Evolutionary conservation across 331 rosid species (phyloP), one percentile per base, ranked within the genome.

Genomic region (Spiraea crenata): DNA sequence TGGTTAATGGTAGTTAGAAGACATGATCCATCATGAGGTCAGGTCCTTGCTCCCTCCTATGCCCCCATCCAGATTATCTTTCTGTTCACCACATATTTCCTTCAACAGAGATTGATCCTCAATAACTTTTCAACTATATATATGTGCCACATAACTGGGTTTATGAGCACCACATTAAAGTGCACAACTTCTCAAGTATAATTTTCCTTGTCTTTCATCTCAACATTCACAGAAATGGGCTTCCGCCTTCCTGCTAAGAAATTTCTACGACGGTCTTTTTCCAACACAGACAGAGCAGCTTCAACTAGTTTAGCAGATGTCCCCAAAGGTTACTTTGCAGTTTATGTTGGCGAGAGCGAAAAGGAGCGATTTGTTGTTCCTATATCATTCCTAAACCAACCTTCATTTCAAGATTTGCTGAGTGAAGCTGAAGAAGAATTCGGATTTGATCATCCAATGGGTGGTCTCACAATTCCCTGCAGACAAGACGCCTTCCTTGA

Each of bases 401-500:
- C 85, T 80, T 68, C 77, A 37, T 80, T 85, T 66, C 85, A 78
- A 60, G 71, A 82, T 59, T 50, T 87, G 74, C 47, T 77, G 3
- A 68, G 68, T 48, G 55, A 54, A 37, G 78, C 78, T 0, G 86
- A 86, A 69, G 81, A 86, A 71, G 89, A 85, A 71, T 84, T 82
- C 20, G 84, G 89, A 25, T 87, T 70, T 70, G 50, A 73, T 63
- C 79, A 87, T 77, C 88, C 86, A 31, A 85, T 77, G 87, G 90
- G 93, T 14, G 90, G 85, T 62, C 82, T 85, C 49, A 77, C 82
- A 25, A 79, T 88, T 58, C 90, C 90, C 13, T 88, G 88, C 76
- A 75, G 73, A 14, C 80, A 84, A 78, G 83, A 85, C 13, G 51
- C 60, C 60, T 88, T 83, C 79, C 38, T 80, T 50, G 54, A 71